phyloP scores from a whole-genome alignment of 202 grass and related monocot genomes.

The Digitaria exilis region DNA sequence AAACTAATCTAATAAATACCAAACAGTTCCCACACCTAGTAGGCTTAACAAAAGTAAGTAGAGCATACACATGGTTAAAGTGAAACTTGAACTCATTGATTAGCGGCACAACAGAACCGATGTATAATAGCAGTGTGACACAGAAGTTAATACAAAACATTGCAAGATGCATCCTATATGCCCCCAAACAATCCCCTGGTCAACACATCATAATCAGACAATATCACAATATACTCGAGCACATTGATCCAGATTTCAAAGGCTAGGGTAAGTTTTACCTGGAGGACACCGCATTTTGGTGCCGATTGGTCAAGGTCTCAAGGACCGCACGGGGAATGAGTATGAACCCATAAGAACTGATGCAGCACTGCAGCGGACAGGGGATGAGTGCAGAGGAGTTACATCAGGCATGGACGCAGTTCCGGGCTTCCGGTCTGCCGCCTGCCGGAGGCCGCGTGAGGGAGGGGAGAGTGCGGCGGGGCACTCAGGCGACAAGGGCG shows the following conservation, averaged over 20 bases:
- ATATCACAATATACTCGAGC: too few relatives aligned
- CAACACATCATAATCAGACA: too few relatives aligned
- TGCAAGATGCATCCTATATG: not conserved
- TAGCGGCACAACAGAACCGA: not conserved
- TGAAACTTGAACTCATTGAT: not conserved
- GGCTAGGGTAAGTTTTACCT: too few relatives aligned
- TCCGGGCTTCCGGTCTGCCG: too few relatives aligned
- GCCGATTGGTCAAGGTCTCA: too few relatives aligned
- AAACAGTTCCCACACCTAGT: too few relatives aligned
- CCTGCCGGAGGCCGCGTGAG: not conserved
- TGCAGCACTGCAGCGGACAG: not conserved
- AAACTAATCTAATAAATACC: not conserved
- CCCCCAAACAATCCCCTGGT: not conserved
- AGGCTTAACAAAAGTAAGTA: too few relatives aligned
- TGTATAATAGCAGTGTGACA: not conserved
- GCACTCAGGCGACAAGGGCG: too few relatives aligned
- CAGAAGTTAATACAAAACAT: not conserved
- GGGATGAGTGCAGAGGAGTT: not conserved
- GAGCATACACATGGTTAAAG: not conserved
- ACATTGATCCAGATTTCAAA: too few relatives aligned
- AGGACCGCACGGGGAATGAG: not conserved
- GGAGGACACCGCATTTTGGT: too few relatives aligned
- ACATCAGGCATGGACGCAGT: not conserved
- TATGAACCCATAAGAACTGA: not conserved
- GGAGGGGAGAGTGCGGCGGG: not conserved